Evolutionary conservation across 352 stramenopile species (phyloP), one percentile per base, ranked within the genome.

Genomic region (Globisporangium alternatum): DNA sequence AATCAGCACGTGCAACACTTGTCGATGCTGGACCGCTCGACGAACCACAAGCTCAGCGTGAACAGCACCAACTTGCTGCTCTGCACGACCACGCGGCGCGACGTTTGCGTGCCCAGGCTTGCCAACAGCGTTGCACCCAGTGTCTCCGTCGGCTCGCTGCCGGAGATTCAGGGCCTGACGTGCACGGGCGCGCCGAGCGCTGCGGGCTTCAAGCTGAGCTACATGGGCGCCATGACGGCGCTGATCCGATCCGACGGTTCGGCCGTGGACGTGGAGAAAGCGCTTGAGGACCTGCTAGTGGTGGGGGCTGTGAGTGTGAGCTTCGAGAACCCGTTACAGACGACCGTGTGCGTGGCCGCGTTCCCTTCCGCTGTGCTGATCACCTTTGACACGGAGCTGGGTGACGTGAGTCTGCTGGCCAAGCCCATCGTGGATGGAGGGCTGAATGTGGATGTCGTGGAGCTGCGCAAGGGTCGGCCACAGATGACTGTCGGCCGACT

Each of bases 401-500:
- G 85, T 5, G 83, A 95, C 35, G 64, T 87, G 15, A 68, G 70
- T 15, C 8, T 72, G 25, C 58, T 93, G 0, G 58, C 52, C 2
- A 35, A 10, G 31, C 19, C 33, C 13, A 57, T 9, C 33, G 58
- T 74, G 0, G 51, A 41, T 1, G 60, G 9, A 0, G 65, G 56
- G 0, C 55, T 78, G 1, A 39, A 45, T 31, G 47, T 77, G 0
- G 47, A 22, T 0, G 9, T 74, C 5, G 60, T 7, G 15, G 81
- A 93, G 56, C 62, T 74, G 4, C 74, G 81, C 0, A 93, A 91
- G 39, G 87, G 87, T 0, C 35, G 60, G 21, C 31, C 75, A 21
- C 86, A 95, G 52, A 67, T 78, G n/a, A 65, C 76, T 5, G 66
- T 96, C n/a, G 80, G 78, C 1, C 70, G 80, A 5, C 89, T 97